Base-by-base conservation (phyloP, 345 rosid species). In the Murraya paniculata region DNA sequence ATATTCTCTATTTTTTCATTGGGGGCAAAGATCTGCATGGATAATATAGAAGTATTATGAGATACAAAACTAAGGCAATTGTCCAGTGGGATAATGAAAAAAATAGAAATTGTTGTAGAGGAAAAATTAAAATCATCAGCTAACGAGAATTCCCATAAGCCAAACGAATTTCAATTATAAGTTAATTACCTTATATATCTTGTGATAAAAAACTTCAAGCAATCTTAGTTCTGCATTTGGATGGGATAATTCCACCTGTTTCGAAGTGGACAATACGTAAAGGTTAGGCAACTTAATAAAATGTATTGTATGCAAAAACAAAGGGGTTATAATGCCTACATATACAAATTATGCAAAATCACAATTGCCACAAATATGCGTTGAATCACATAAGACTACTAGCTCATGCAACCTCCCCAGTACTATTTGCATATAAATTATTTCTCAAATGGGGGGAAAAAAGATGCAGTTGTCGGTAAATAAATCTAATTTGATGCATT, bases 121-220 rank as follows among this genome's bases (percentile, higher is more conserved):
- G 19, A 28, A 30, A 77, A 9, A 39, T 77, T 58, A 18, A 64
- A 19, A 55, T 22, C 27, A 13, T 25, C 36, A 62, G 5, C 48
- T 8, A 75, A 22, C 60, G 62, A 35, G 7, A 18, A 61, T 70
- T 35, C 55, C 45, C 14, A 55, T 0, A 28, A 25, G 36, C 48
- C 41, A 25, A 61, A 61, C 39, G 69, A 58, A 64, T 48, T 56
- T 58, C 19, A 73, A 67, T 30, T 25, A 57, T n/a, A 65, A 64
- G 8, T 68, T 57, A 61, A 69, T 21, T 85, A 94, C 99, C 97
- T 96, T 96, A 65, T 91, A 96, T 73, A 96, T 96, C 88, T 93
- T 96, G 88, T 94, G 98, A 77, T 90, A 91, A 85, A 94, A 96
- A 28, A 94, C 97, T 89, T 96, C 98, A 70, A 96, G 91, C 78